Evolutionary conservation across 1,139 yeast species (phyloP), one percentile per base, ranked within the genome.

Genomic region (Zygotorulaspora mrakii): DNA sequence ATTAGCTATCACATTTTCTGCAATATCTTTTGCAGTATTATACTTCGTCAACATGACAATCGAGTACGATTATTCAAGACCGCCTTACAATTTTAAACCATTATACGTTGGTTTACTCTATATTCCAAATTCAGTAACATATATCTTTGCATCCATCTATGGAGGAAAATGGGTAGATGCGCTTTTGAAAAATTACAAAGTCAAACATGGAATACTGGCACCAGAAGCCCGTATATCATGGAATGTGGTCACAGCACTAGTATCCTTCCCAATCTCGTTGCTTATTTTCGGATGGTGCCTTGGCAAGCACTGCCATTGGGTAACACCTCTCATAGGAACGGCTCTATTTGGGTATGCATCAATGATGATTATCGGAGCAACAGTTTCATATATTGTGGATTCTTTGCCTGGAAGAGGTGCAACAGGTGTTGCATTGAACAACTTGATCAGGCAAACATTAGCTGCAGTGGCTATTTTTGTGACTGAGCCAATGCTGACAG

Each of bases 361-460:
- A 17, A 84, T 86, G 94, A 75, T 86, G 63, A 78, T 84, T 5
- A 84, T 85, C 49, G 94, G 94, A 1, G 78, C 86, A 6, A 81
- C 88, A 0, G 77, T 82, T 3, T 85, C 95, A 0, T 87, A 85
- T 57, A 66, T 87, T 43, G 89, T 87, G 2, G 95, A 87, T 59
- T 78, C 88, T 0, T 69, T 87, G 37, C 95, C 95, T 0, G 95
- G 95, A 0, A 73, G 82, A 53, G 95, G 95, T 27, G 89, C 95
- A 4, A 83, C 94, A 0, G 95, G 94, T 1, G 86, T 86, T 31
- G 95, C 95, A 0, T 62, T 87, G 42, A 86, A 84, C 55, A 87
- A 86, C 55, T 70, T 87, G 45, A 68, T 82, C 27, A 70, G 95
- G 53, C 84, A 79, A 69, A 66, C 78, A 1, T 66, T 84, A 47